Evolutionary conservation across 2,329 filamentous ascomycete genomes (phyloP), one percentile per base, ranked within the genome.

Genomic region (Cucurbitaria berberidis): DNA sequence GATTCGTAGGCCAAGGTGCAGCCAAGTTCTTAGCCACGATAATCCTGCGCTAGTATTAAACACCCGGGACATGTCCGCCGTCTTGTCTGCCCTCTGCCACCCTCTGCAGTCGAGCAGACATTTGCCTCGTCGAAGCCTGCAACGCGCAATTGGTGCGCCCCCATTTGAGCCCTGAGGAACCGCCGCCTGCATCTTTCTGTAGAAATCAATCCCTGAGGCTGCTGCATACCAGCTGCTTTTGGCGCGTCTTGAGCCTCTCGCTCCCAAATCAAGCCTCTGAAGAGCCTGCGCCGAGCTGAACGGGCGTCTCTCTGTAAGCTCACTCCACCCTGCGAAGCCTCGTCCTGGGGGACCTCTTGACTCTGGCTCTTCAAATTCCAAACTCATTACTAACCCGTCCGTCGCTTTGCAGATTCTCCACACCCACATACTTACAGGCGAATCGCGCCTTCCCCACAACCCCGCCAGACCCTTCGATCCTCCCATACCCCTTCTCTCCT

Each of bases 201-300:
- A 22, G 19, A 41, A 34, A 47, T 47, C 21, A 32, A 56, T 15
- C 30, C 15, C 41, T 51, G 39, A n/a, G n/a, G n/a, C n/a, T n/a
- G n/a, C n/a, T n/a, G n/a, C n/a, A n/a, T n/a, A n/a, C n/a, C n/a
- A n/a, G 32, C 44, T 45, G 51, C 24, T 39, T 38, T 44, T 53
- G 49, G n/a, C 43, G 47, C 41, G 35, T 46, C 13, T 46, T 50
- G 49, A 57, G 50, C 60, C 53, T 59, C 45, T 58, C 49, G 38
- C 30, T 48, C 43, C 51, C 48, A 63, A n/a, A n/a, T n/a, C n/a
- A n/a, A 62, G 60, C 60, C 57, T 63, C 48, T 35, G 55, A 39
- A 49, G 29, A 57, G 38, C 45, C 43, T 54, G 49, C 50, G 61
- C 59, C 56, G 38, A 58, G 59, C 59, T 50, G 48, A 48, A 48